Base-by-base conservation (phyloP, 441 rosid species). In the Populus tomentosa region DNA sequence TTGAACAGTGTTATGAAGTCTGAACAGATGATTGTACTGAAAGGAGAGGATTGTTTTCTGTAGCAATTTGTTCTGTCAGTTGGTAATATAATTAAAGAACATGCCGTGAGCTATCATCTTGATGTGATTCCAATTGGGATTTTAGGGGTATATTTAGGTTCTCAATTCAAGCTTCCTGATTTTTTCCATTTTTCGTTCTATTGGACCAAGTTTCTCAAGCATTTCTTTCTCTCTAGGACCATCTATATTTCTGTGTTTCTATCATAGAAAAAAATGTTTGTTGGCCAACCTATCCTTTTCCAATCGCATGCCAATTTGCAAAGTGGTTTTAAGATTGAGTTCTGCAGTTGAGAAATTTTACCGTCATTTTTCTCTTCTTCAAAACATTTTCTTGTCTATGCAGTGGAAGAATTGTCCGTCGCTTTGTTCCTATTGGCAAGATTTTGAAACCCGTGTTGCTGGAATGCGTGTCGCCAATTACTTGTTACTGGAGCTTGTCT, bases 401-500 rank as follows among this genome's bases (percentile, higher is more conserved):
- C 82, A 96, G 98, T 79, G 95, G 99, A 75, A 89, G 84, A 85
- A 74, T 80, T 30, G 76, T 72, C 36, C 89, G 87, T 69, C 87
- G 85, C 56, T 92, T 91, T 86, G 87, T 94, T 69, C 97, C 98
- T 2, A 66, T 85, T 24, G 86, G 79, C 82, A 91, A 88, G 84
- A 87, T 92, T 62, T 82, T 94, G 90, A 95, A 88, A 86, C 95
- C 97, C 26, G 87, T 92, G 64, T 79, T 93, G 77, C 81, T 88
- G 42, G 98, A 96, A 85, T 88, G 93, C 66, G 92, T 89, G 73
- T 92, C 91, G 23, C 96, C 98, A 0, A 69, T 94, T 53, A 90
- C 97, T 79, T 94, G 98, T 83, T 91, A 91, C 79, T 91, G 96
- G 99, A 90, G 88, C 75, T 85, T 92, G 70, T 92, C 96, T 42